Conservation (phyloP, 2,329 filamentous ascomycete genomes). For the Zasmidium angulare region DNA sequence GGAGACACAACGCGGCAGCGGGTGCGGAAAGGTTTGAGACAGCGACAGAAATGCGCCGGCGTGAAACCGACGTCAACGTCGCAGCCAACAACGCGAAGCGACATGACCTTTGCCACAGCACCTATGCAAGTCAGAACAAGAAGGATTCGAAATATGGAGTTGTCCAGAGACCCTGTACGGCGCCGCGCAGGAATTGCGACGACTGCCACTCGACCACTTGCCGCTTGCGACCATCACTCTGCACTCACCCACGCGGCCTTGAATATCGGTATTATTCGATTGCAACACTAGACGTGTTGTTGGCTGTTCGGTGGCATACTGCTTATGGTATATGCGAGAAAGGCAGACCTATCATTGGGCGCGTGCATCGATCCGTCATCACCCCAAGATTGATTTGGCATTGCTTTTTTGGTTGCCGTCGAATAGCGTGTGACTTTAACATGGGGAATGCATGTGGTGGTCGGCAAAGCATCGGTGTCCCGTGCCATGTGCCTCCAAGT, state of each 20-base stretch:
- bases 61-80: not conserved
- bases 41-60: not conserved
- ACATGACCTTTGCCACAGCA: constrained; percentile 1
- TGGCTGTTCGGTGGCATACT: not conserved
- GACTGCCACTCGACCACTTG: not conserved
- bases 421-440: not conserved
- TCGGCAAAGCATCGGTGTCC: not conserved
- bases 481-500: not conserved
- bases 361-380: constrained; percentile 2
- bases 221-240: not conserved
- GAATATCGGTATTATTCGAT: not conserved
- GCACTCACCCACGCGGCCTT: not conserved
- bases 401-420: constrained; percentile 10
- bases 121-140: not conserved
- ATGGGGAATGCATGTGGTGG: constrained; percentile 7
- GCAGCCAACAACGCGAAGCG: not conserved
- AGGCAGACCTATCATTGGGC: not conserved
- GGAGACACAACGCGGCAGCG: not conserved
- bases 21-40: not conserved
- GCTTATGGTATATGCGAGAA: not conserved
- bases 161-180: not conserved
- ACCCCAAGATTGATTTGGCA: not conserved
- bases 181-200: not conserved
- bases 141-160: not conserved
- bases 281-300: not conserved